Conservation (phyloP, 176 grass and related monocot species). For the Aegilops longissima region DNA sequence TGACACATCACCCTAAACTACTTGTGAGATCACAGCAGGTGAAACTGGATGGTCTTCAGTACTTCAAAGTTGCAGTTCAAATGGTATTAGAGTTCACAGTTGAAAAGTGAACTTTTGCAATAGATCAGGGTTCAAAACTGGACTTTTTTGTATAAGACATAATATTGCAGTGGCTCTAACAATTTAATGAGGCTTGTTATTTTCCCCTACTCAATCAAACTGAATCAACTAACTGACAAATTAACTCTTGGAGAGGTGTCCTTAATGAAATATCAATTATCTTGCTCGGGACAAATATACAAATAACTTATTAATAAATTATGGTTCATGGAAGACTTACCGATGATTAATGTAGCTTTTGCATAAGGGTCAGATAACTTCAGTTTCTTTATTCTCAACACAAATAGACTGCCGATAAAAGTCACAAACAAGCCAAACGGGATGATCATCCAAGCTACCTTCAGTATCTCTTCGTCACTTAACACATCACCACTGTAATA, state of each 20-base stretch:
- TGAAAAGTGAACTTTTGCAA: not conserved
- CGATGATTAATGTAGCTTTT: slow-evolving; percentile 83
- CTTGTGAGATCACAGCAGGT: not conserved
- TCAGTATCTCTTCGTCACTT: slow-evolving; percentile 63
- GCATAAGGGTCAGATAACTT: slow-evolving; percentile 78
- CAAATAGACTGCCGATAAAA: slow-evolving; percentile 59
- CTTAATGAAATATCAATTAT: not conserved
- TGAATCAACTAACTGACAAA: slow-evolving; percentile 4
- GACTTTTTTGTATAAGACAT: not conserved
- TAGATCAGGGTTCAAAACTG: not conserved
- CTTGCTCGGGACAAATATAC: not conserved
- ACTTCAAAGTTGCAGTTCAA: slow-evolving; percentile 5
- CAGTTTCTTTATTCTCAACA: slow-evolving; percentile 74
- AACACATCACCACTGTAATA: slow-evolving; percentile 67
- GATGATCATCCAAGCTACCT: slow-evolving; percentile 89
- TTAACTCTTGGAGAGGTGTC: not conserved
- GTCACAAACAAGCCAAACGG: slow-evolving; percentile 89
- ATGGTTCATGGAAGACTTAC: slow-evolving; percentile 50
- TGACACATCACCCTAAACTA: not conserved
- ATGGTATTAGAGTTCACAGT: not conserved
- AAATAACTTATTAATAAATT: slow-evolving; percentile 4
- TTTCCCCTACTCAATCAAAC: not conserved
- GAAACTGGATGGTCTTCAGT: not conserved
- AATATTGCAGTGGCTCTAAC: not conserved
- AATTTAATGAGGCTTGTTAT: slow-evolving; percentile 4